A percentile compares a stretch with the other conserved stretches of the same genome.
These are phyloP conservation scores for Entonaema liquescens DNA, from an alignment of 495 filamentous ascomycete species.

Conservation along the genomic window DNA sequence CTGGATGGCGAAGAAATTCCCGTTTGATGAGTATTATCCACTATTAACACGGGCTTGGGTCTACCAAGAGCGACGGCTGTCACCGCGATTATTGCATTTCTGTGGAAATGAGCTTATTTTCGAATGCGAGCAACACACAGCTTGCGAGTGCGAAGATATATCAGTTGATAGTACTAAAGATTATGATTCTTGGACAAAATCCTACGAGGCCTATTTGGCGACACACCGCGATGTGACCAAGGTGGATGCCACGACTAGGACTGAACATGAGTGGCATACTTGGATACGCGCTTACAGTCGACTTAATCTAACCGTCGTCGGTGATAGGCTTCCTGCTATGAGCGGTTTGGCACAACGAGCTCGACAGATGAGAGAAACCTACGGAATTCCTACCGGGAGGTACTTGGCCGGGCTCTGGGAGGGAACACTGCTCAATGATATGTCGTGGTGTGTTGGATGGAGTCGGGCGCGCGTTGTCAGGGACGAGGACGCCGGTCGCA, in stretches of 20 bases:
- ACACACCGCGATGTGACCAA: neutral
- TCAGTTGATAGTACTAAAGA: neutral
- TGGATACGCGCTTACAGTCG: neutral
- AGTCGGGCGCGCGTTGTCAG: neutral
- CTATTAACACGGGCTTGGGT: neutral
- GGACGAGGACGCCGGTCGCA: neutral
- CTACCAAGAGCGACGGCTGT: neutral
- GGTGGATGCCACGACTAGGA: neutral
- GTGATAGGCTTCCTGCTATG: neutral
- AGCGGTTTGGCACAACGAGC: neutral
- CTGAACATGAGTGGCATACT: neutral
- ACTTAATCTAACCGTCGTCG: neutral
- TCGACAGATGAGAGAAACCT: neutral
- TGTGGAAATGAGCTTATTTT: neutral
- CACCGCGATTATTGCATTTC: neutral
- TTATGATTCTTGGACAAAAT: neutral
- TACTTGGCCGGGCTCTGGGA: neutral
- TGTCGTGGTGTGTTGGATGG: constrained; percentile 5
- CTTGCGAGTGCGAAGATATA: neutral
- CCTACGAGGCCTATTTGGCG: neutral
- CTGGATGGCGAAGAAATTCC: neutral
- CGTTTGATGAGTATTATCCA: neutral
- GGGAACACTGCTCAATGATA: neutral
- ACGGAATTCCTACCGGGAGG: neutral
- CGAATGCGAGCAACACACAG: neutral